Percentiles rank a stretch among this genome's conserved stretches.
phyloP scores from a whole-genome alignment of 371 early-diverging fungal genomes.

The Batkoa obscura region DNA sequence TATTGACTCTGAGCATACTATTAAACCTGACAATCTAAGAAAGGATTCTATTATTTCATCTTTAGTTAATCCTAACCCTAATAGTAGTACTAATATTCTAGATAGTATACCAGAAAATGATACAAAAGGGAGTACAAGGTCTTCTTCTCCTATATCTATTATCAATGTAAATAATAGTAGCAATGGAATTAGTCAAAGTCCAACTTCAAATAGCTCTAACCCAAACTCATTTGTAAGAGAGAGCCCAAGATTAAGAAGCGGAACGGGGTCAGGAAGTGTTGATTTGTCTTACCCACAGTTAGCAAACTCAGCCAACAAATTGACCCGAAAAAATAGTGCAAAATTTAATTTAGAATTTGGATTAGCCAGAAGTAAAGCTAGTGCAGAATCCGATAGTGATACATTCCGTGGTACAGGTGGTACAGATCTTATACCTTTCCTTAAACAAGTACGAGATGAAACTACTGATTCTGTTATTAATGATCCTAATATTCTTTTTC shows the following conservation, averaged over 20 bases:
- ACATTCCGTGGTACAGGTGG: constrained; percentile 88
- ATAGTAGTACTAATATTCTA: too few relatives aligned
- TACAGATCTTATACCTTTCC: constrained; percentile 80
- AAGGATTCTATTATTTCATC: constrained; percentile 8
- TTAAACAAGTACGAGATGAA: constrained; percentile 41
- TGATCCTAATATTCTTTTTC: too few relatives aligned
- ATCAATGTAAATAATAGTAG: neutral
- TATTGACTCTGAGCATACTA: constrained; percentile 11
- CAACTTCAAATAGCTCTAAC: neutral
- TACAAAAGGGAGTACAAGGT: neutral
- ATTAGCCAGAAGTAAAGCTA: constrained; percentile 16
- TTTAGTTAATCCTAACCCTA: neutral
- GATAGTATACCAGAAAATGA: too few relatives aligned
- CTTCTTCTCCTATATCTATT: neutral
- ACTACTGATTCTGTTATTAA: constrained; percentile 10
- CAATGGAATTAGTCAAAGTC: neutral
- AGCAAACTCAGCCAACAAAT: constrained; percentile 6
- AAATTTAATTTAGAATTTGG: neutral
- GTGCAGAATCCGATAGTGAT: constrained; percentile 17
- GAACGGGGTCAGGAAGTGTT: constrained; percentile 10
- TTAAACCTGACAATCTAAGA: constrained; percentile 5
- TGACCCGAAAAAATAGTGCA: constrained; percentile 17
- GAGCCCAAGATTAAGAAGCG: neutral
- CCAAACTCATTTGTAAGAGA: neutral
- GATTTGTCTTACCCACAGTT: neutral